Base-by-base conservation (phyloP, 2,329 filamentous ascomycete genomes). In the Talaromyces funiculosus region DNA sequence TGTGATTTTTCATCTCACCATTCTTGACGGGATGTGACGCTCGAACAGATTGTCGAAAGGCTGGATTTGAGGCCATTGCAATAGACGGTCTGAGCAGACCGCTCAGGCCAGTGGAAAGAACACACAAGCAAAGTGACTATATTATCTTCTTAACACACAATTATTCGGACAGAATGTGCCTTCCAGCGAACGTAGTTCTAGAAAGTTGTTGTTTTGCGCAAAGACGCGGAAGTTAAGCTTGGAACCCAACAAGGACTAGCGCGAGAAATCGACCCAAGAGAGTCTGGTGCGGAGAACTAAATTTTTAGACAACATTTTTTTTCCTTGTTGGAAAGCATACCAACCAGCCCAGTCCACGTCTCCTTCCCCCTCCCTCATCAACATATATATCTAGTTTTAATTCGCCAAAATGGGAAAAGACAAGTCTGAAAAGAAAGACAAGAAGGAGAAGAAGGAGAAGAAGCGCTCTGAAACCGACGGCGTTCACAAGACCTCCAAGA, bases 401-500 rank as follows among this genome's bases (percentile, higher is more conserved):
- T 33, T 10, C 4, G 64, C 66, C 67, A 76, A 59, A 64, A 79
- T 79, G 77, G 77, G 71, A 57, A 79, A 79, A 68, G 77, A 79
- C 65, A 75, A 73, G 68, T 68, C 70, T 64, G 75, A 78, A 43
- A 69, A 69, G 62, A 68, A 72, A 35, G 62, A 67, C 60, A 69
- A 68, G 63, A 63, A 64, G 40, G 68, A 68, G 60, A 81, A 80
- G 70, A 73, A 76, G 69, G 74, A 78, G 64, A 78, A 78, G 72
- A 79, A 78, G 72, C 75, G 76, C 61, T 71, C 75, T 61, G 77
- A 78, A 66, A 75, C 75, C 66, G 75, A 78, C 66, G 77, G 77
- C 57, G 72, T 79, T 53, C 69, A 72, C 70, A 79, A 77, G 71
- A 66, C 65, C 67, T 66, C 65, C 68, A 67, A 67, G 62, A 68